Evolutionary conservation across 345 rosid species (phyloP).

Genomic region (Linum trigynum): DNA sequence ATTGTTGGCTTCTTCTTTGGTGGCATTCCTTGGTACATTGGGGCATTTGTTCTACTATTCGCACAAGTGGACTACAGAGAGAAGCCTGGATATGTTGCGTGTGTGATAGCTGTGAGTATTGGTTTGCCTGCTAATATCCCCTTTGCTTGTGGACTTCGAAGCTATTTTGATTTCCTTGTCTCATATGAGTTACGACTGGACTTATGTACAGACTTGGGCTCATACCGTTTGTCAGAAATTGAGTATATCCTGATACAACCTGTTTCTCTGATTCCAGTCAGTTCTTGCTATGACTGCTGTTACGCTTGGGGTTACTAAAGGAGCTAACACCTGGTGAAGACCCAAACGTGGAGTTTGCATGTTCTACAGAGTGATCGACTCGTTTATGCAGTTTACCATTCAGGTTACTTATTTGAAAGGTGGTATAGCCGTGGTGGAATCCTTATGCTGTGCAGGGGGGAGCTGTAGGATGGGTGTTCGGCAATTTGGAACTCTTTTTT

Average conservation of each 20-base stretch:
- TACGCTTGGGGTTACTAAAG: constrained; percentile 45
- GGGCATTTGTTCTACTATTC: constrained; percentile 48
- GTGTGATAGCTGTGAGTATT: constrained; percentile 62
- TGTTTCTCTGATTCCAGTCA: constrained; percentile 30
- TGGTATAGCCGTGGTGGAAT: background rate
- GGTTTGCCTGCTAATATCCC: background rate
- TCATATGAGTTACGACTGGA: background rate
- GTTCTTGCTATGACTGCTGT: constrained; percentile 49
- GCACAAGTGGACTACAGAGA: constrained; percentile 56
- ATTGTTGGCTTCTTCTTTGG: constrained; percentile 71
- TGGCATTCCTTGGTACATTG: constrained; percentile 81
- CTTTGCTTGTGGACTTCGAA: background rate
- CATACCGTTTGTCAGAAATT: background rate
- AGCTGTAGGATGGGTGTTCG: too few relatives aligned
- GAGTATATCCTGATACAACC: background rate
- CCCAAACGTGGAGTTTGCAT: background rate
- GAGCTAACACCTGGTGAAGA: constrained; percentile 39
- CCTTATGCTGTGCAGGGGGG: too few relatives aligned
- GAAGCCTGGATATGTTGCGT: constrained; percentile 79
- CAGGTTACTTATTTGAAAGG: background rate
- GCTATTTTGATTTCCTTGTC: background rate
- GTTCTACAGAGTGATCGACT: background rate
- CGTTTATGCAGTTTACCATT: background rate
- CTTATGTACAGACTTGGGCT: background rate
- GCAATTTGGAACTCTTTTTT: background rate